Evolutionary conservation across 176 grass and related monocot genomes (phyloP), one percentile per base, ranked within the genome.

Genomic region (Aegilops umbellulata): DNA sequence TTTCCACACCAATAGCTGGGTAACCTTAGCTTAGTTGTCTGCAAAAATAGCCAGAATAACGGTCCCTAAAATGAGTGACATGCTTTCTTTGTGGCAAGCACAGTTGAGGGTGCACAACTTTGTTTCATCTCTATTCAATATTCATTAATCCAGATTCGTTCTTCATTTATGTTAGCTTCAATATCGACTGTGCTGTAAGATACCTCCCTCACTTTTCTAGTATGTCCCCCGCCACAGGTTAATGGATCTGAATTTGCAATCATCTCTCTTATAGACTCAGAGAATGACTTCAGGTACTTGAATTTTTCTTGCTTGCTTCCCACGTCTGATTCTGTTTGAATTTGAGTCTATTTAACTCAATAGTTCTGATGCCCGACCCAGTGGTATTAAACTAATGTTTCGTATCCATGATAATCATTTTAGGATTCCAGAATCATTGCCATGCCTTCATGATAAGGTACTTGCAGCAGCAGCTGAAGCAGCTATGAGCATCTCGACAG

Each of bases 361-460:
- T 39, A 24, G 5, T 65, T 65, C 63, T 29, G 46, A 65, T 24
- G 22, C 41, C 22, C 36, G 19, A 58, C 32, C 66, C 42, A 86
- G 13, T 81, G 68, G 49, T 77, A 51, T 26, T 83, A 13, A 4
- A 60, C 8, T 71, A 57, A 74, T 64, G 39, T 61, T 73, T 73
- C 0, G 6, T 73, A 73, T 80, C 20, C 58, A 70, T 57, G 34
- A 81, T 67, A 49, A 66, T 69, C 83, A 79, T 80, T 88, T 85
- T 89, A 98, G 96, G 91, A 89, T 95, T 86, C 90, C 90, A 79
- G 96, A 95, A 86, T 91, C 93, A 74, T 80, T 92, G 55, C 93
- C 96, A 35, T 95, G 86, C 77, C 93, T 98, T 92, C 93, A 95
- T 86, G 92, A 98, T 85, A 94, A 95, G 88, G 89, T 95, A 84